Base-by-base conservation (phyloP, 2,329 filamentous ascomycete genomes). In the Stagonosporopsis vannaccii region DNA sequence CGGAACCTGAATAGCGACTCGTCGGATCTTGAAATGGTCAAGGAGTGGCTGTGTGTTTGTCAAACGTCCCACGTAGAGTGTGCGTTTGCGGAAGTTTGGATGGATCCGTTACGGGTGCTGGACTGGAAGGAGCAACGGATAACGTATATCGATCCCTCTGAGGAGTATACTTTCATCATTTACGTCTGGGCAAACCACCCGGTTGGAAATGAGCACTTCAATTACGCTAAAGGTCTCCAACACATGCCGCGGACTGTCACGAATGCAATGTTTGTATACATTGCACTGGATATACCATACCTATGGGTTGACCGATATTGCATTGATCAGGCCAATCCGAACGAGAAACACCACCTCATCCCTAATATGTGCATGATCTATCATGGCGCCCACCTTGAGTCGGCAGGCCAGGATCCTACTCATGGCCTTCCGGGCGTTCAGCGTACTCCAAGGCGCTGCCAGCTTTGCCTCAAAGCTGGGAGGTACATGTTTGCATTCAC, bases 221-320 rank as follows among this genome's bases (percentile, higher is more conserved):
- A 15, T 17, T 32, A 7, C 6, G 13, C 39, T 15, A 12, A 9
- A 13, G 5, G 8, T 13, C 13, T 42, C 6, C 28, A n/a, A 2
- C 2, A 40, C n/a, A 30, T 32, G 22, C 43, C 40, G 20, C n/a
- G 9, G 11, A 20, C 49, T 12, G 61, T 65, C 23, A 19, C 35
- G 13, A 59, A 66, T 23, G 58, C 61, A 1, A 56, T 66, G 6
- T 12, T n/a, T 0, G 55, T 61, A 4, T 48, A 58, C 2, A 4
- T 20, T 4, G 9, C 28, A 4, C 41, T 68, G 0, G 54, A 42
- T 1, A 26, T 58, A 6, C 9, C 3, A 0, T 63, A 51, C 20
- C 22, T 68, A 3, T 64, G 61, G 59, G 44, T 64, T n/a, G 61
- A 64, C 22, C 15, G 50, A 32, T 62, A 60, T 20, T 64, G 59